Base-by-base conservation (phyloP, 306 rosid species). In the Macrotyloma uniflorum region DNA sequence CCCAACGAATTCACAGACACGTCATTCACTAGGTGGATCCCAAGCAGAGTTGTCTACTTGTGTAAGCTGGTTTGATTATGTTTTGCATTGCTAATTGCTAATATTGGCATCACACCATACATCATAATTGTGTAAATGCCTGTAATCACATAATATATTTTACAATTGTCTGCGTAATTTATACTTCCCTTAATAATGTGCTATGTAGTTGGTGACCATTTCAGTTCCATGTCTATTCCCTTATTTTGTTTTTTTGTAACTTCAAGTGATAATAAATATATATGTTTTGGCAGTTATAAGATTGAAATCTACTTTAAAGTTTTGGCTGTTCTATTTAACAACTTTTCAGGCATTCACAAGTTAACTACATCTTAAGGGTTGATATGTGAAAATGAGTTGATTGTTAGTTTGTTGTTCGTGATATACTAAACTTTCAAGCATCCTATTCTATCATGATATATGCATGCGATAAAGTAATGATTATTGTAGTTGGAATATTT, bases 31-130 rank as follows among this genome's bases (percentile, higher is more conserved):
- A 67, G n/a, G 20, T 66, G 75, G 76, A 50, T 67, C 82, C 51
- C 79, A 12, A 42, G 16, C 78, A 24, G 67, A 82, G 72, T n/a
- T 58, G 47, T 76, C 84, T 13, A 49, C 61, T 22, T 55, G 82
- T 85, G 98, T 93, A 85, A 85, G 95, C 72, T 50, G 36, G 80
- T 66, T 32, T 76, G 8, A 55, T 55, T 33, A 63, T 71, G 20
- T 70, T 54, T 18, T 66, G 65, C 71, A 33, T 76, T 20, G 54
- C 47, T 82, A 63, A 35, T 9, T 63, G 69, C 49, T 40, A 30
- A 49, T 79, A 76, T 75, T 54, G 33, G 55, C 32, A 36, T 36
- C 33, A 59, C 42, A 47, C 22, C 36, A 6, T 23, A 8, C 42
- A 7, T 35, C 61, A 15, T 69, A 38, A 18, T 23, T 47, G 43